These are phyloP conservation scores for Talaromyces thailandensis DNA, from an alignment of 495 filamentous ascomycete genomes.

Conservation along the genomic window DNA sequence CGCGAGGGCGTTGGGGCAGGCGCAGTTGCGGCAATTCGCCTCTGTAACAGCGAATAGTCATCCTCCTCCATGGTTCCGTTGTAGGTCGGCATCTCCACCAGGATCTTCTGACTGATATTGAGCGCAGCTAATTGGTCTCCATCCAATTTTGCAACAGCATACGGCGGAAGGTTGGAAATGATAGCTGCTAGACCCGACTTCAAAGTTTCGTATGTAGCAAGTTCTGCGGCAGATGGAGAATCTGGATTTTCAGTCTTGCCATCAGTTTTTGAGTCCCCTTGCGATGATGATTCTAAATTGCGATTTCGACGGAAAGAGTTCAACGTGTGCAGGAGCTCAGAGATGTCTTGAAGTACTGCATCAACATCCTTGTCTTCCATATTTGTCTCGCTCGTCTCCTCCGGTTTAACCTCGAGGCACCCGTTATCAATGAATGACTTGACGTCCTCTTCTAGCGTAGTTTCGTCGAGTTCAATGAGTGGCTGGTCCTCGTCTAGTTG, in stretches of 20 bases:
- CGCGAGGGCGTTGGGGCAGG: constrained; percentile 23
- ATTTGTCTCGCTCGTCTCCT: constrained; percentile 38
- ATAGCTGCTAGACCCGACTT: constrained; percentile 64
- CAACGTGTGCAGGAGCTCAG: constrained; percentile 74
- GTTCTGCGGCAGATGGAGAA: constrained; percentile 56
- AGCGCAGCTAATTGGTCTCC: constrained; percentile 75
- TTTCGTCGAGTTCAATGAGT: constrained; percentile 39
- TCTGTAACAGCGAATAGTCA: constrained; percentile 41
- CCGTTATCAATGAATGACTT: constrained; percentile 33
- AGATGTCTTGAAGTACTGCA: constrained; percentile 69
- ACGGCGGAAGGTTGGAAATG: constrained; percentile 70
- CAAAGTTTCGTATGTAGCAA: constrained; percentile 62
- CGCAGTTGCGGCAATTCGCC: constrained; percentile 24
- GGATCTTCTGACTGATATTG: constrained; percentile 73
- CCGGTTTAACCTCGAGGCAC: constrained; percentile 19
- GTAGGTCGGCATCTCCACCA: constrained; percentile 61
- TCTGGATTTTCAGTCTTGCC: constrained; percentile 31
- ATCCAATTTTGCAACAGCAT: constrained; percentile 76
- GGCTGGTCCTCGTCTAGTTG: constrained; percentile 31
- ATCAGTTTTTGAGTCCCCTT: constrained; percentile 27
- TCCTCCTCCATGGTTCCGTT: constrained; percentile 83
- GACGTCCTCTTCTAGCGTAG: constrained; percentile 39
- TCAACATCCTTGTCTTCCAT: constrained; percentile 54
- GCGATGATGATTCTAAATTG: constrained; percentile 45
- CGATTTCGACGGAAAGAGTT: constrained; percentile 81